These are phyloP conservation scores for Zymoseptoria passerinii DNA, from an alignment of 2,329 filamentous ascomycete species.

Conservation along the genomic window DNA sequence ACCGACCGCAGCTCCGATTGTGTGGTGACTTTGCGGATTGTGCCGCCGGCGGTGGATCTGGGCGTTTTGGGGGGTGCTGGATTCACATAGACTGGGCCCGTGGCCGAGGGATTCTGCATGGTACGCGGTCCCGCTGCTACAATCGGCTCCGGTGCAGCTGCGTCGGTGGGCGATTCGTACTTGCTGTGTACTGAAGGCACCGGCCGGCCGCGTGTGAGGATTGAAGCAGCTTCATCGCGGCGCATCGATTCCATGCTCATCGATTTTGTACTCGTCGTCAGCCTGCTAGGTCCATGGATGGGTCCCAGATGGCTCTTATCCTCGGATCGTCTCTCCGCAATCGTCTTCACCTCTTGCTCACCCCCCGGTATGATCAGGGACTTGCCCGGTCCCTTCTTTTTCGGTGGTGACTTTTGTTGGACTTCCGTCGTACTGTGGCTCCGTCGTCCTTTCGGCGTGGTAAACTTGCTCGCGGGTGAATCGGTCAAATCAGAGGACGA, in stretches of 20 bases:
- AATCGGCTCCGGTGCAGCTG: conserved; percentile 78
- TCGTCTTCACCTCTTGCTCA: neutral
- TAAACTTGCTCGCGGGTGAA: conserved; percentile 18
- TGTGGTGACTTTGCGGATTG: conserved; percentile 26
- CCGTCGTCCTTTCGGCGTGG: conserved; percentile 44
- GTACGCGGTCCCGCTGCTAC: conserved; percentile 69
- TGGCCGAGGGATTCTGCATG: conserved; percentile 33
- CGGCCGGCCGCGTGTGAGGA: conserved; percentile 37
- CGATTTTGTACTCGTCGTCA: conserved; percentile 48
- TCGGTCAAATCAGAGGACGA: conserved; percentile 50
- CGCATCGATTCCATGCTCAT: conserved; percentile 68
- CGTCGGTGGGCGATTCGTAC: conserved; percentile 41
- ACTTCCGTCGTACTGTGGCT: conserved; percentile 77
- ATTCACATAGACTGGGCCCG: conserved; percentile 30
- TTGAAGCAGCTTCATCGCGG: conserved; percentile 33
- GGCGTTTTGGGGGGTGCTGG: conserved; percentile 10
- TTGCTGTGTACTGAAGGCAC: conserved; percentile 38
- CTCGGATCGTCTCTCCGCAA: neutral
- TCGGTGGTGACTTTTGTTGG: conserved; percentile 11
- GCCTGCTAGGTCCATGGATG: conserved; percentile 30
- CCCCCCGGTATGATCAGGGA: conserved; percentile 4
- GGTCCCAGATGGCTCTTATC: conserved; percentile 1
- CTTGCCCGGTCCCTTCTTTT: conserved; percentile 10
- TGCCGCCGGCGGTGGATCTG: conserved; percentile 14
- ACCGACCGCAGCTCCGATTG: conserved; percentile 25